Base-by-base conservation (phyloP, 2,329 filamentous ascomycete species). In the Cladosporium sp. region DNA sequence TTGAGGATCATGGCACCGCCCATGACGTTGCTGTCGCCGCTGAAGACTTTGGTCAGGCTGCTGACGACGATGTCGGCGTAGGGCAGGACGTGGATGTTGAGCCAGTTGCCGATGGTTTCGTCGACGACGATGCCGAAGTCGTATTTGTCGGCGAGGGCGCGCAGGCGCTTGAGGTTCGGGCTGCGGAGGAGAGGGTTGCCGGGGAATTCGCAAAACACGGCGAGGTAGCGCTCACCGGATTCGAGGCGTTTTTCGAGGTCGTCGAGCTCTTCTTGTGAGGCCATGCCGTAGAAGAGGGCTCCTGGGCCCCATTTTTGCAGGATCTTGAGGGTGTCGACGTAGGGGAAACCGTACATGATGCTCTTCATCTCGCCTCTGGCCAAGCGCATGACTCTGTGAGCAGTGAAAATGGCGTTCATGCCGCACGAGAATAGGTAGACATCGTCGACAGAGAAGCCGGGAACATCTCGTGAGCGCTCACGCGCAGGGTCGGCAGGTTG, bases 21-120 rank as follows among this genome's bases (percentile, higher is more conserved):
- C 94, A 98, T 98, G 70, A 99, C 95, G 77, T 99, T 98, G 77
- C 92, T 95, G 78, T 97, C 95, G 59, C 95, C 95, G 64, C 92
- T 96, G 80, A 99, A 99, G 63, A 98, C 90, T 78, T 99, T 99
- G 58, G 95, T 98, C 66, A 99, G 83, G 76, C 92, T 96, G 82
- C 92, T 97, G 65, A 97, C 94, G 5, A 98, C 91, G 18, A 98
- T 84, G 78, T 99, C 95, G 66, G 92, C 91, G 74, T 89, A 91
- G 2, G 90, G 92, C 5, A 99, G 85, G 4, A 99, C 92, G 75
- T 98, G 92, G 72, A 97, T 89, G 76, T 99, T 99, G 75, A 96
- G 88, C 76, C 97, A 97, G 65, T 95, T 99, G 71, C 94, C 94
- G 67, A 99, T 92, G 0, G 95, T 98, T 79, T 99, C 95, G 78